Base-by-base conservation (phyloP, 1,284 basidiomycete genomes). In the Sutorius eximius region DNA sequence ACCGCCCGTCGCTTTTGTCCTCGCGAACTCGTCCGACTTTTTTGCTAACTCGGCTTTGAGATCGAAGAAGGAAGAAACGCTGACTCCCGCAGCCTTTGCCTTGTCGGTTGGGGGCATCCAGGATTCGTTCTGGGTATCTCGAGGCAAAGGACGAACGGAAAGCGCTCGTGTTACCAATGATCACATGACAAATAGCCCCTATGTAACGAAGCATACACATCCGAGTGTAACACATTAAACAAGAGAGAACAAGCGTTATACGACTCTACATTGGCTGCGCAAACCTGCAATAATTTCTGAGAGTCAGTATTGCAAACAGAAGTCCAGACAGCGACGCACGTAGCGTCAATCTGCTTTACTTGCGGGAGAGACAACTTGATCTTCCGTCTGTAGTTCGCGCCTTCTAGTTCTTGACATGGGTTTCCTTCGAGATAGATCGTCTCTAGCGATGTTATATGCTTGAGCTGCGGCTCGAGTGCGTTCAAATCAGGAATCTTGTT, bases 371-470 rank as follows among this genome's bases (percentile, higher is more conserved):
- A 85, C 41, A 98, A 74, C 67, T 91, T 94, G 57, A 99, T 79
- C 75, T 98, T 99, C 52, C 96, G 79, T 60, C 95, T 78, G 71
- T 99, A 99, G 18, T 81, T 83, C 1, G 82, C 75, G 61, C 85
- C 88, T 65, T 98, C 93, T 18, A 79, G 79, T 38, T 74, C 79
- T 71, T 98, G 94, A 59, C 91, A 90, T 2, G 97, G 97, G 70
- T 99, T 99, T 8, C 86, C 88, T 73, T 99, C 96, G 32, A 99
- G 82, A 71, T 99, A 99, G 9, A 99, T 80, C 1, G 97, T 99
- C 67, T 90, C 82, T 13, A 99, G 79, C 3, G 83, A 78, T 2
- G 74, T 53, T 37, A 91, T 77, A n/a, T 80, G 74, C 32, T 81
- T 79, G n/a, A 98, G 81, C 68, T 97, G 82, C 1, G 77, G 70